Evolutionary conservation across 164 flowering plant genomes (phyloP).

Genomic region (Vitis cinerea): DNA sequence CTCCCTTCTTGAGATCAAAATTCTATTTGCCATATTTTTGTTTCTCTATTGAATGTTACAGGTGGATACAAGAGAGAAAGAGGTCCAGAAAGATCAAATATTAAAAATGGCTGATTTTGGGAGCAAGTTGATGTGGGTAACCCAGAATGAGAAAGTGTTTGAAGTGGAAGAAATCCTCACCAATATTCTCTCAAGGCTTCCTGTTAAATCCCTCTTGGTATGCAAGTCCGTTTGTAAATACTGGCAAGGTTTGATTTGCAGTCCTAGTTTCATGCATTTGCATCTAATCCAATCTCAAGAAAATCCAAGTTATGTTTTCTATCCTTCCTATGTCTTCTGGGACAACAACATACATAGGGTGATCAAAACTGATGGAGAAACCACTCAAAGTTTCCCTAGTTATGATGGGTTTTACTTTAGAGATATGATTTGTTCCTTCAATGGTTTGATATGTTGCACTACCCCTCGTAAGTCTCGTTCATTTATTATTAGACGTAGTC

Average conservation of each 20-base stretch:
- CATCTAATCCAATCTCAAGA: constrained; percentile 9
- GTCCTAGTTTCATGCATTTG: not conserved
- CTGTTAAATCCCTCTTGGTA: not conserved
- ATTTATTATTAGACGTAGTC: not conserved
- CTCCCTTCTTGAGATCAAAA: too few species aligned
- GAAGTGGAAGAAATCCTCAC: constrained; percentile 1
- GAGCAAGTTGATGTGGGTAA: not conserved
- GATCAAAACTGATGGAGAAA: not conserved
- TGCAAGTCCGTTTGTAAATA: constrained; percentile 6
- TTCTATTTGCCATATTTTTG: too few species aligned
- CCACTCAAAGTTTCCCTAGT: not conserved
- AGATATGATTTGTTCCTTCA: constrained; percentile 7
- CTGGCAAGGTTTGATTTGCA: constrained; percentile 5
- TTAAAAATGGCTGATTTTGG: not conserved
- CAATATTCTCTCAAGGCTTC: constrained; percentile 12
- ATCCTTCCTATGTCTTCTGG: not conserved
- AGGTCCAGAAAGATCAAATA: too few species aligned
- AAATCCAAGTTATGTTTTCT: constrained; percentile 6
- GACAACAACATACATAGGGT: not conserved
- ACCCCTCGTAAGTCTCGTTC: not conserved
- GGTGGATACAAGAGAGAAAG: too few species aligned
- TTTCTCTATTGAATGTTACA: too few species aligned
- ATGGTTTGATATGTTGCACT: constrained; percentile 19
- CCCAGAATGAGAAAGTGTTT: not conserved
- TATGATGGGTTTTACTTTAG: not conserved